Conservation (phyloP, 2,329 filamentous ascomycete genomes). For the Cladophialophora immunda region DNA sequence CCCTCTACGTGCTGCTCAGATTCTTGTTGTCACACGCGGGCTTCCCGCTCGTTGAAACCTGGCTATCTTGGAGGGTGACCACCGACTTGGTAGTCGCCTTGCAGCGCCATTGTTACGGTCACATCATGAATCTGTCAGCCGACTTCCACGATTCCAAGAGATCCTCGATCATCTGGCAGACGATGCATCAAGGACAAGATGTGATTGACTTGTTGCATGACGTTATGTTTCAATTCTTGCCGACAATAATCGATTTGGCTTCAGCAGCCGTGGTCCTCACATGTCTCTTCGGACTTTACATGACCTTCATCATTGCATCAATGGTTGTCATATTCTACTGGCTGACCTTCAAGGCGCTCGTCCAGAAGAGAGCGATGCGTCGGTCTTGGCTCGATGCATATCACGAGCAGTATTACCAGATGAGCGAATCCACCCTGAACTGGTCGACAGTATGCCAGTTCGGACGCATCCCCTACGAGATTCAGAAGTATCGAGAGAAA, state of each 20-base stretch:
- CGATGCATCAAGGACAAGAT: slow-evolving; percentile 69
- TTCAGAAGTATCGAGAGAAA: slow-evolving; percentile 55
- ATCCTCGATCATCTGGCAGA: slow-evolving; percentile 70
- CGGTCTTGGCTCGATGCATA: slow-evolving; percentile 51
- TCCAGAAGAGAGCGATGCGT: slow-evolving; percentile 51
- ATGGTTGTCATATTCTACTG: slow-evolving; percentile 63
- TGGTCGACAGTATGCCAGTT: slow-evolving; percentile 69
- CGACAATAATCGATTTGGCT: slow-evolving; percentile 69
- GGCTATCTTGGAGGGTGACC: slow-evolving; percentile 64
- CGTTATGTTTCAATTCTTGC: slow-evolving; percentile 67
- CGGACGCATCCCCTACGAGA: slow-evolving; percentile 65
- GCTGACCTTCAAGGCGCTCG: slow-evolving; percentile 53
- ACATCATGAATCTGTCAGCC: slow-evolving; percentile 74
- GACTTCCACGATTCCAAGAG: slow-evolving; percentile 74
- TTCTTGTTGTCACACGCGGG: slow-evolving; percentile 63
- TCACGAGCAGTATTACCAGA: slow-evolving; percentile 60
- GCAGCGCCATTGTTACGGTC: slow-evolving; percentile 68
- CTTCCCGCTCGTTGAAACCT: slow-evolving; percentile 58
- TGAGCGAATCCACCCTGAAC: slow-evolving; percentile 67
- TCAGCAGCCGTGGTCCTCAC: slow-evolving; percentile 68
- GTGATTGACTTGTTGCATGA: slow-evolving; percentile 68
- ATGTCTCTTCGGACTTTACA: slow-evolving; percentile 69
- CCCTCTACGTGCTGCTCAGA: slow-evolving; percentile 59
- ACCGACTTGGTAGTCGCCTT: slow-evolving; percentile 67
- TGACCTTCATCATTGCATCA: slow-evolving; percentile 60